These are phyloP conservation scores for Neonectria punicea DNA, from an alignment of 2,329 filamentous ascomycete genomes.

Conservation along the genomic window DNA sequence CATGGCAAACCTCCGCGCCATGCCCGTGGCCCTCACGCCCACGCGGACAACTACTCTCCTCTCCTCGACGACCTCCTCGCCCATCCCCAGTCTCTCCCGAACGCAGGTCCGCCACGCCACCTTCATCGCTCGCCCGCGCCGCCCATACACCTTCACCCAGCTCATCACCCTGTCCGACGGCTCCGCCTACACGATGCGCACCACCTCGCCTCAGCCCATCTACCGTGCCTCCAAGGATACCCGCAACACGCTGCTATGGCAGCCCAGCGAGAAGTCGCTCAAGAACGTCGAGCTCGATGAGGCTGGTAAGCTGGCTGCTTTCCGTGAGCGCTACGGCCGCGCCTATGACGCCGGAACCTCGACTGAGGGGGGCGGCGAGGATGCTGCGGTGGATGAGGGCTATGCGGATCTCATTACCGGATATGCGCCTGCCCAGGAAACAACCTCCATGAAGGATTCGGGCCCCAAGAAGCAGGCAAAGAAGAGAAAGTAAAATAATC, in stretches of 20 bases:
- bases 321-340: conserved; percentile 84
- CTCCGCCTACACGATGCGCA: conserved; percentile 82
- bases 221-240: conserved; percentile 79
- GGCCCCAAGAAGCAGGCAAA: conserved; percentile 56
- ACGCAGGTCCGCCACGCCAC: conserved; percentile 82
- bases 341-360: conserved; percentile 75
- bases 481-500: conserved; percentile 58
- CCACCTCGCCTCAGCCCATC: conserved; percentile 74
- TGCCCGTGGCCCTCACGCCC: conserved; percentile 45
- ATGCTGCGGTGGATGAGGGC: conserved; percentile 42
- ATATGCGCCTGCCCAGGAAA: conserved; percentile 56
- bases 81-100: conserved; percentile 44
- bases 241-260: conserved; percentile 91
- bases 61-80: conserved; percentile 35
- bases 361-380: conserved; percentile 41
- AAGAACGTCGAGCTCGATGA: conserved; percentile 94
- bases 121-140: conserved; percentile 85
- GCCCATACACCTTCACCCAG: conserved; percentile 98
- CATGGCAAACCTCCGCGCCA: conserved; percentile 46
- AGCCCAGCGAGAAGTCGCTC: conserved; percentile 83
- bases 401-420: conserved; percentile 60
- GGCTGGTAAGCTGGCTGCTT: conserved; percentile 87
- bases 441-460: conserved; percentile 48
- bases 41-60: conserved; percentile 44
- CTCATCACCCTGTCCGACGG: conserved; percentile 93